Evolutionary conservation across 2,329 filamentous ascomycete species (phyloP).

Genomic region (Claviceps citrina): DNA sequence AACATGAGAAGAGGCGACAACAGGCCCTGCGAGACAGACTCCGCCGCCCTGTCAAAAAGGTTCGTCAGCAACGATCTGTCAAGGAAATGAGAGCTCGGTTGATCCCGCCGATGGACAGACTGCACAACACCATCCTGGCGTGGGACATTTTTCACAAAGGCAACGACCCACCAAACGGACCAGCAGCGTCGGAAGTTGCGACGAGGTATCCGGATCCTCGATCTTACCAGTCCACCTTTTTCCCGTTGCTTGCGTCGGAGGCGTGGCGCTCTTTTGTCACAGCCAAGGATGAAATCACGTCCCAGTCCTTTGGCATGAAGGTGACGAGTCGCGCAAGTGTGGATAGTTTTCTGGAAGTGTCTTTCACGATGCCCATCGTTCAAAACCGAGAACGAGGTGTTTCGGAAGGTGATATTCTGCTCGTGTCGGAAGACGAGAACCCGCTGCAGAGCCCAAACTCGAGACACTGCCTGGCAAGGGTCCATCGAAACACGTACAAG

Average conservation of each 20-base stretch:
- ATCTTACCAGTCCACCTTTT: conserved; percentile 79
- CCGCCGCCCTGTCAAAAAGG: conserved; percentile 67
- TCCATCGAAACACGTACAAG: conserved; percentile 67
- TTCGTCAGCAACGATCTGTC: conserved; percentile 61
- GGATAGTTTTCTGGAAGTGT: conserved; percentile 85
- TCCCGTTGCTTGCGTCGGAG: conserved; percentile 78
- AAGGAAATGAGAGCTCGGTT: conserved; percentile 92
- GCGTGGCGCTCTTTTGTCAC: conserved; percentile 92
- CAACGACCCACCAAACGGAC: conserved; percentile 66
- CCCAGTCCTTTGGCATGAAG: conserved; percentile 73
- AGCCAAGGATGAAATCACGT: conserved; percentile 69
- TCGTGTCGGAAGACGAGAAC: conserved; percentile 60
- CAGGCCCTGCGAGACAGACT: conserved; percentile 38
- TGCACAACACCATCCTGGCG: conserved; percentile 74
- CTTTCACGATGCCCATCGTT: conserved; percentile 58
- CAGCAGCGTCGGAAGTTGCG: conserved; percentile 59
- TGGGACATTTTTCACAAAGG: conserved; percentile 93
- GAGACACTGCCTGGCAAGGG: conserved; percentile 72
- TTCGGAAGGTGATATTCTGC: conserved; percentile 73
- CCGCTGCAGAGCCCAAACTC: conserved; percentile 51
- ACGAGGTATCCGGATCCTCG: conserved; percentile 60
- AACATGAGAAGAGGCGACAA: conserved; percentile 29
- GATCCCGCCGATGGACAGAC: conserved; percentile 68
- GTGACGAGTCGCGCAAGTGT: conserved; percentile 78
- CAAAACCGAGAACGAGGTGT: conserved; percentile 59